Percentiles rank a stretch among this genome's conserved stretches.
phyloP scores from a whole-genome alignment of 2,329 filamentous ascomycete species.

The Beauveria australis region DNA sequence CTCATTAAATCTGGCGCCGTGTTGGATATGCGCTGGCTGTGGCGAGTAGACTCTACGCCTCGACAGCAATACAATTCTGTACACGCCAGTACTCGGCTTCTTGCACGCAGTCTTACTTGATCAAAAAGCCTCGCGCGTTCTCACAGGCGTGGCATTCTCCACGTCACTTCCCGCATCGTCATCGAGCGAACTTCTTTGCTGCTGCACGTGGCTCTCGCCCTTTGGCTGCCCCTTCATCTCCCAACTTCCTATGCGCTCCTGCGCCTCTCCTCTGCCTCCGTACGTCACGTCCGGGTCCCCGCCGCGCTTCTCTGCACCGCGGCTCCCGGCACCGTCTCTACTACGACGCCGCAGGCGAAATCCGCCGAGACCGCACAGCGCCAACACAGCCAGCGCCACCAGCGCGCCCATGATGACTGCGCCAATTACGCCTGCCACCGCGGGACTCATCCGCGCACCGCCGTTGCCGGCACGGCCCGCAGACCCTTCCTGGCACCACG shows the following conservation, averaged over 20 bases:
- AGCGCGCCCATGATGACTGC: constrained; percentile 31
- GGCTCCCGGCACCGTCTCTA: constrained; percentile 22
- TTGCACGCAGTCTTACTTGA: neutral
- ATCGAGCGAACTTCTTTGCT: constrained; percentile 16
- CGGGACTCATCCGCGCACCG: constrained; percentile 22
- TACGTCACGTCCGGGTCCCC: constrained; percentile 36
- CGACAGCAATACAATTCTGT: too few species aligned
- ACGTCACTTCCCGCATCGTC: constrained; percentile 29
- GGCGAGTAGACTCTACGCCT: too few species aligned
- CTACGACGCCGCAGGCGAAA: constrained; percentile 22
- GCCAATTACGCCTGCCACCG: constrained; percentile 39
- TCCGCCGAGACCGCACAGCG: constrained; percentile 25
- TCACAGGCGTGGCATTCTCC: constrained; percentile 26
- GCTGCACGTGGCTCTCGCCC: constrained; percentile 17
- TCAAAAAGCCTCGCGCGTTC: constrained; percentile 31
- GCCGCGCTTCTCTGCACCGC: constrained; percentile 34
- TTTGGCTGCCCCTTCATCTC: constrained; percentile 28
- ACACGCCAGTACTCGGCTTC: too few species aligned
- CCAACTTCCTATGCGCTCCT: constrained; percentile 43
- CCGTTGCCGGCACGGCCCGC: neutral
- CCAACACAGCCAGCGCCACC: constrained; percentile 24
- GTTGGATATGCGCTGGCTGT: too few species aligned
- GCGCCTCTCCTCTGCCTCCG: constrained; percentile 29
- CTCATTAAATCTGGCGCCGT: too few species aligned
- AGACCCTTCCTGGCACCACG: constrained; percentile 29